Conservation (phyloP, 306 rosid genomes). For the Lathyrus tuberosus region DNA sequence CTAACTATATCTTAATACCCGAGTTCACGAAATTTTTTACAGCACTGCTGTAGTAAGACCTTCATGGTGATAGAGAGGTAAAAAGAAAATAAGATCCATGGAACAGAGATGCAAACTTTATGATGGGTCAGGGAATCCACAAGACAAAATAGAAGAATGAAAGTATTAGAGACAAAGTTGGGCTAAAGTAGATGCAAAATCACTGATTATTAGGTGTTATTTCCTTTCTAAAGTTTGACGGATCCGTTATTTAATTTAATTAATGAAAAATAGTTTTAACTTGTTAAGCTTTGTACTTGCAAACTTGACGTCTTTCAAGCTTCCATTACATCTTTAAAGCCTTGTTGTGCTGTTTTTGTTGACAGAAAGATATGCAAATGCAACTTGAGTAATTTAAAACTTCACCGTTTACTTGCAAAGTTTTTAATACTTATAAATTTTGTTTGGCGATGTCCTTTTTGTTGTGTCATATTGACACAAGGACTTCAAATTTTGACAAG, state of each 20-base stretch:
- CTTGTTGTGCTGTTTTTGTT: constrained; percentile 4
- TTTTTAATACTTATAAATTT: constrained; percentile 20
- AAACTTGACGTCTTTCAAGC: constrained; percentile 3
- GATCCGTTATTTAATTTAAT: not conserved
- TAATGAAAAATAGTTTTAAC: constrained; percentile 2
- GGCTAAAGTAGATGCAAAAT: not conserved
- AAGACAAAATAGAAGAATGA: too few species aligned
- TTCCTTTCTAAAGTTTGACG: not conserved
- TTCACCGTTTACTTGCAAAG: constrained; percentile 2
- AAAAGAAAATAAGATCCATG: not conserved
- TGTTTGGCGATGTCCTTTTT: not conserved
- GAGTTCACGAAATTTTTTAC: not conserved
- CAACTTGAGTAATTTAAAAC: constrained; percentile 4
- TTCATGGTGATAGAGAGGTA: not conserved
- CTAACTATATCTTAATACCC: not conserved
- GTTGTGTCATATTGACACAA: not conserved
- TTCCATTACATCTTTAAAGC: constrained; percentile 15
- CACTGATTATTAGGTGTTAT: constrained; percentile 17
- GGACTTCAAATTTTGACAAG: constrained; percentile 22
- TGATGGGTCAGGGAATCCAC: too few species aligned
- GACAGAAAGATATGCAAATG: constrained; percentile 9
- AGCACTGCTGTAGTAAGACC: not conserved
- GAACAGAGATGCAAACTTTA: too few species aligned
- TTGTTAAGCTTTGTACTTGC: not conserved
- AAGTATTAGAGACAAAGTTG: too few species aligned